Conservation (phyloP, 352 stramenopile genomes). For the Pythium sp. region DNA sequence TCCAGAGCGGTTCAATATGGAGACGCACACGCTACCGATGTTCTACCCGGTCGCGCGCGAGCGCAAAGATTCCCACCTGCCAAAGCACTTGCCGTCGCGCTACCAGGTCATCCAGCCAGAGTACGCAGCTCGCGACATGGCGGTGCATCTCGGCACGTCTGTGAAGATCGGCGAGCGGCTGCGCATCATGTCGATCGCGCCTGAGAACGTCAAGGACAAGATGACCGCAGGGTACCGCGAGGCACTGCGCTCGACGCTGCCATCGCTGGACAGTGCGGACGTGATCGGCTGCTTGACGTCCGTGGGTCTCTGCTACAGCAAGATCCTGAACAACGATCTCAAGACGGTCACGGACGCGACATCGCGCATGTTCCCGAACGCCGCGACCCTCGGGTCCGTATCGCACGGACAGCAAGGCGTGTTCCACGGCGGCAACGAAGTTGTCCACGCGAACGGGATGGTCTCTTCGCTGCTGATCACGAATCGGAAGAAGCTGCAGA, state of each 20-base stretch:
- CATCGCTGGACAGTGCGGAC: conserved; percentile 48
- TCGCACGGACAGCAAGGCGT: conserved; percentile 77
- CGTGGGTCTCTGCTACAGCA: conserved; percentile 65
- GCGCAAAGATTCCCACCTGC: conserved; percentile 9
- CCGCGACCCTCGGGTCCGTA: conserved; percentile 51
- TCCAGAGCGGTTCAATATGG: conserved; percentile 62
- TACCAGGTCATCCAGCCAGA: conserved; percentile 77
- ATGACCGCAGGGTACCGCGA: conserved; percentile 50
- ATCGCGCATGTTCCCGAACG: conserved; percentile 48
- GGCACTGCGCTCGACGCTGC: conserved; percentile 48
- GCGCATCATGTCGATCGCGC: conserved; percentile 71
- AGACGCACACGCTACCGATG: conserved; percentile 58
- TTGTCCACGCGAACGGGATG: conserved; percentile 78
- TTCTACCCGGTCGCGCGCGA: conserved; percentile 74
- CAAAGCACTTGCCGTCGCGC: conserved; percentile 34
- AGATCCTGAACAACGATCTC: conserved; percentile 65
- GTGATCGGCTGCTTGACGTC: conserved; percentile 71
- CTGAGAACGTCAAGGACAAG: conserved; percentile 49
- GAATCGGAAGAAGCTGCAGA: conserved; percentile 73
- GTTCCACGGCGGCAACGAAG: conserved; percentile 48
- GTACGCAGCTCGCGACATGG: conserved; percentile 43
- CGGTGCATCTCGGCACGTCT: conserved; percentile 50
- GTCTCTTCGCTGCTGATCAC: conserved; percentile 71
- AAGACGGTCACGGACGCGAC: conserved; percentile 53
- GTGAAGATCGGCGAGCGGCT: conserved; percentile 62